Percentiles rank a stretch among this genome's conserved stretches.
Evolutionary conservation across 768 basidiomycete genomes (phyloP).

Genomic region (Suillus subluteus): DNA sequence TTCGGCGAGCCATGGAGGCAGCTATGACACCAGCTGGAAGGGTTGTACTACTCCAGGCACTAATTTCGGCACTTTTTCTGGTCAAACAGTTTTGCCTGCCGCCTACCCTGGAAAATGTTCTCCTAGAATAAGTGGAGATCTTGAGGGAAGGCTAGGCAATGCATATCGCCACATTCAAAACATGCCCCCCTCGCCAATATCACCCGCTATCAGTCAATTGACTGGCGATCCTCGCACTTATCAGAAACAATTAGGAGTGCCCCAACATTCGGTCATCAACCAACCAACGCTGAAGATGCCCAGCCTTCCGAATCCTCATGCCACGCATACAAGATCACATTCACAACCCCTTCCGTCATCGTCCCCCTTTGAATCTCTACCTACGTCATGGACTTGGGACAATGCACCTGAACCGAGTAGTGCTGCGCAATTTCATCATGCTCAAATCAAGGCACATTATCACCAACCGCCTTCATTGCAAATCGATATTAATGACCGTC

Average conservation of each 20-base stretch:
- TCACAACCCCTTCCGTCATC: conserved; percentile 10
- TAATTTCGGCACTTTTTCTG: not conserved
- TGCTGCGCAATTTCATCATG: conserved; percentile 9
- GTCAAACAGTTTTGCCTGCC: not conserved
- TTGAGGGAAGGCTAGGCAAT: conserved; percentile 23
- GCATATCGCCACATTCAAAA: conserved; percentile 30
- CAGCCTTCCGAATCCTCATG: conserved; percentile 31
- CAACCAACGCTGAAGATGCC: conserved; percentile 19
- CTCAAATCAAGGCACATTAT: not conserved
- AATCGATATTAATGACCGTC: conserved; percentile 9
- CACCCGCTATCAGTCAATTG: conserved; percentile 14
- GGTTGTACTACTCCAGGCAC: not conserved
- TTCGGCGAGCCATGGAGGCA: not conserved
- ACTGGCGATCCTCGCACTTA: conserved; percentile 30
- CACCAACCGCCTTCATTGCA: conserved; percentile 7
- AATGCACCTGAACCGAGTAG: not conserved
- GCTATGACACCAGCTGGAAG: conserved; percentile 3
- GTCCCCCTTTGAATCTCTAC: not conserved
- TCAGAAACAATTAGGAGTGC: conserved; percentile 33
- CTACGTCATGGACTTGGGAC: not conserved
- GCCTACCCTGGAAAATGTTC: not conserved
- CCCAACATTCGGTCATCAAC: conserved; percentile 35
- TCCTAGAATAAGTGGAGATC: conserved; percentile 17
- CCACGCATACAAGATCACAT: not conserved
- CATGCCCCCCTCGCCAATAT: conserved; percentile 21